phyloP scores from a whole-genome alignment of 768 basidiomycete genomes.

The Tulasnella sp. region DNA sequence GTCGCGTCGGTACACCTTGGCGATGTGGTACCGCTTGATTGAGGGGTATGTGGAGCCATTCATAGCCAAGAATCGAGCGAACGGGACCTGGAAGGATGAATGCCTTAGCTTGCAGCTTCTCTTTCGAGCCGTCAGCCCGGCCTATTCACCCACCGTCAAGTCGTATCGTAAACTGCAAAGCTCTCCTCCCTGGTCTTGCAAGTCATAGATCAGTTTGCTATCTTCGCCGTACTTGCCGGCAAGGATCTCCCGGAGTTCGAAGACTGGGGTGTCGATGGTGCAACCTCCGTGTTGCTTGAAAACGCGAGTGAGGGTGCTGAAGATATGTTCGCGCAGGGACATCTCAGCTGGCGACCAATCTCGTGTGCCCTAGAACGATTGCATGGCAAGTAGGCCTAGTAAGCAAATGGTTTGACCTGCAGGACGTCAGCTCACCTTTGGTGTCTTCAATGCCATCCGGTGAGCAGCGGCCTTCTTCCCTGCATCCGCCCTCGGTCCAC shows the following conservation, averaged over 20 bases:
- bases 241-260: conserved; percentile 92
- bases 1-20: conserved; percentile 97
- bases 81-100: conserved; percentile 60
- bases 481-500: conserved; percentile 29
- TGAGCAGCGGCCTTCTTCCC: conserved; percentile 42
- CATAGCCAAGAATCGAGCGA: conserved; percentile 94
- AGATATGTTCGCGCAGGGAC: conserved; percentile 83
- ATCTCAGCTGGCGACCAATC: conserved; percentile 92
- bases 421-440: conserved; percentile 55
- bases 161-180: conserved; percentile 91
- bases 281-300: conserved; percentile 84
- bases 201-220: conserved; percentile 91
- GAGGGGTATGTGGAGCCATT: conserved; percentile 53
- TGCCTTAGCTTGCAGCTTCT: too few species aligned
- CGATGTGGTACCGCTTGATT: conserved; percentile 90
- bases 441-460: conserved; percentile 75
- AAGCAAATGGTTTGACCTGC: not conserved
- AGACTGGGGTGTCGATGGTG: conserved; percentile 95
- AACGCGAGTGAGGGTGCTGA: conserved; percentile 72
- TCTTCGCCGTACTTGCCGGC: conserved; percentile 98
- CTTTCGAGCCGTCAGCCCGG: too few species aligned
- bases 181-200: conserved; percentile 96
- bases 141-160: conserved; percentile 54
- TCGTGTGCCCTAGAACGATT: conserved; percentile 61
- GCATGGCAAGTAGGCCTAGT: not conserved